Conservation (phyloP, 768 basidiomycete genomes). For the Lactarius akahatsu region DNA sequence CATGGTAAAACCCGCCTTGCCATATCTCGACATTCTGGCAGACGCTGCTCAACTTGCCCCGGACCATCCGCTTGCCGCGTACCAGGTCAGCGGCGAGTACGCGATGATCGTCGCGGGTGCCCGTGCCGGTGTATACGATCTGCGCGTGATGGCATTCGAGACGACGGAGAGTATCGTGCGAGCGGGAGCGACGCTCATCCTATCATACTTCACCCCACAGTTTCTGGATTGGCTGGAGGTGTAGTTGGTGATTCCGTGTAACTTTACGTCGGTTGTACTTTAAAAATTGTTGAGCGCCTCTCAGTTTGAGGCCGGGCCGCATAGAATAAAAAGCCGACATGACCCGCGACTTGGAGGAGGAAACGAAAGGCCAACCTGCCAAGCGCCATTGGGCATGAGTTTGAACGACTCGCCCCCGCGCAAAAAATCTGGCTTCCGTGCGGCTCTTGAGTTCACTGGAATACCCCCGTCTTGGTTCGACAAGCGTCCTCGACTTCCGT, state of each 20-base stretch:
- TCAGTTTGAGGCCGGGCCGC: not conserved
- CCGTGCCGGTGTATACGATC: slow-evolving; percentile 86
- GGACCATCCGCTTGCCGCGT: slow-evolving; percentile 92
- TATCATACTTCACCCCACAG: slow-evolving; percentile 96
- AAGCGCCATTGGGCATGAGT: slow-evolving; percentile 5
- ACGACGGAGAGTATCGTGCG: slow-evolving; percentile 87
- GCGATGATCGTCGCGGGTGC: slow-evolving; percentile 98
- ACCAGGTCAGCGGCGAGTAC: slow-evolving; percentile 97
- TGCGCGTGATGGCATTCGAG: slow-evolving; percentile 94
- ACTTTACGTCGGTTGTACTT: too few relatives aligned
- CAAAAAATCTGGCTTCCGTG: slow-evolving; percentile 53
- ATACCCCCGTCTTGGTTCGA: slow-evolving; percentile 74
- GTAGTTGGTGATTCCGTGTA: slow-evolving; percentile 19
- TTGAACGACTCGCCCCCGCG: slow-evolving; percentile 13
- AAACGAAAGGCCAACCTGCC: not conserved
- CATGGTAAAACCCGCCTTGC: slow-evolving; percentile 97
- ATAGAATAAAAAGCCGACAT: not conserved
- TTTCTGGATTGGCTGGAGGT: slow-evolving; percentile 83
- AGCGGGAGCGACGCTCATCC: slow-evolving; percentile 85
- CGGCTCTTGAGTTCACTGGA: slow-evolving; percentile 65
- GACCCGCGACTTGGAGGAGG: not conserved
- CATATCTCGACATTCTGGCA: slow-evolving; percentile 94
- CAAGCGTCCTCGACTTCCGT: slow-evolving; percentile 83
- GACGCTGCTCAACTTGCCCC: slow-evolving; percentile 80
- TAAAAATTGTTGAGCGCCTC: not conserved